Percentiles rank a stretch among this genome's conserved stretches.
phyloP scores from a whole-genome alignment of 768 basidiomycete genomes.

The Lentinula sp. region DNA sequence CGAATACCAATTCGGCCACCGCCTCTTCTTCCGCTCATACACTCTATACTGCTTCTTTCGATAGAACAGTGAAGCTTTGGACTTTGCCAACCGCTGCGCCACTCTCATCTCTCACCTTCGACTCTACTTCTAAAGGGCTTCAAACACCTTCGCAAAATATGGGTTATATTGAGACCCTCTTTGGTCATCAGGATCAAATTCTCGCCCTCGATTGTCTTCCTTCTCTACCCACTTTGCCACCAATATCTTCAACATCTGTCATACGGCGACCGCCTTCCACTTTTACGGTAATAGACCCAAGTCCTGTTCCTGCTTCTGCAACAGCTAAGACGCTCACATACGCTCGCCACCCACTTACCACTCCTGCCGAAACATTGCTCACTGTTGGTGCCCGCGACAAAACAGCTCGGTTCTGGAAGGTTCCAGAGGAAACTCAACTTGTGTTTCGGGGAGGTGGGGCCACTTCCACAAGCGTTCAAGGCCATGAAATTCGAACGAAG shows the following conservation, averaged over 20 bases:
- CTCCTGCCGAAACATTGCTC: constrained; percentile 79
- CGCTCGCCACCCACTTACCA: constrained; percentile 26
- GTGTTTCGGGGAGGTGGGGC: constrained; percentile 95
- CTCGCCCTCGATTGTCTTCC: constrained; percentile 49
- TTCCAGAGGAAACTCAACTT: constrained; percentile 89
- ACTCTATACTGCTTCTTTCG: constrained; percentile 73
- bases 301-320: neutral
- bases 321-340: neutral
- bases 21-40: constrained; percentile 2
- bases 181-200: constrained; percentile 92
- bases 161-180: constrained; percentile 94
- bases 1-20: constrained; percentile 51
- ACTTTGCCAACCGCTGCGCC: constrained; percentile 40
- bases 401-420: constrained; percentile 93
- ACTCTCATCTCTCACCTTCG: constrained; percentile 77
- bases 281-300: neutral
- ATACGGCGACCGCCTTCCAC: neutral
- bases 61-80: constrained; percentile 88
- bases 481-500: neutral
- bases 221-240: neutral
- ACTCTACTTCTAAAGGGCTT: constrained; percentile 87
- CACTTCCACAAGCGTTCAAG: constrained; percentile 27
- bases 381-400: constrained; percentile 89
- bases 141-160: constrained; percentile 67
- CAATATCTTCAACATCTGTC: neutral